Evolutionary conservation across 2,329 filamentous ascomycete species (phyloP), one percentile per base, ranked within the genome.

Genomic region (Allantophomopsis cytisporea): DNA sequence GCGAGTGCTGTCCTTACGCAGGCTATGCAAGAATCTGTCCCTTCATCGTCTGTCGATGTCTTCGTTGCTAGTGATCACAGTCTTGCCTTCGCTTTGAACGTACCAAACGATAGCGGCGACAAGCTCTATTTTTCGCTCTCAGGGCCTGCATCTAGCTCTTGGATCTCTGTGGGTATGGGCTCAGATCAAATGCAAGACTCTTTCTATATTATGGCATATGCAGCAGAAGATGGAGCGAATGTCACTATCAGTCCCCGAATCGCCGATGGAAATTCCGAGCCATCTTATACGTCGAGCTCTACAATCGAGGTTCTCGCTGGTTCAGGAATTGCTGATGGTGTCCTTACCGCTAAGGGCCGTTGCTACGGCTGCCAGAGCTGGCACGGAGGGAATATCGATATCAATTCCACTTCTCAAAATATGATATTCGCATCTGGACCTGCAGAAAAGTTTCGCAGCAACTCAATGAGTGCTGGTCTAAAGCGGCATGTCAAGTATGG

Each of bases 241-340:
- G 62, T 75, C 40, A 76, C 70, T 20, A 60, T 78, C 41, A 75
- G 70, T 18, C 69, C 72, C 2, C 71, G 73, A 39, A 50, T 69
- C 28, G 59, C 64, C 30, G 57, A 60, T 38, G 68, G 64, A 35
- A 59, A 74, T 47, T 63, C 61, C 47, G 73, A 78, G 51, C 73
- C 73, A 10, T 52, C 56, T 13, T 64, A 64, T 53, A 60, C 61
- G 44, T 52, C 60, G 4, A 56, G 62, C 12, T 55, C 73, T 43
- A 47, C 61, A 7, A 58, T 68, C 45, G 54, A 62, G n/a, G 47
- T 66, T 2, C 60, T 76, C 1, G 41, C 58, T 4, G 65, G 63
- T 15, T 69, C 68, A 0, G 65, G 65, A 15, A 57, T 76, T 35
- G 41, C 56, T 32, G 45, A 53, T 44, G 31, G 38, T 4, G 53